Percentiles rank a stretch among this genome's conserved stretches.
Conservation (phyloP, 495 filamentous ascomycete genomes). For the Mytilinidion resinicola region DNA sequence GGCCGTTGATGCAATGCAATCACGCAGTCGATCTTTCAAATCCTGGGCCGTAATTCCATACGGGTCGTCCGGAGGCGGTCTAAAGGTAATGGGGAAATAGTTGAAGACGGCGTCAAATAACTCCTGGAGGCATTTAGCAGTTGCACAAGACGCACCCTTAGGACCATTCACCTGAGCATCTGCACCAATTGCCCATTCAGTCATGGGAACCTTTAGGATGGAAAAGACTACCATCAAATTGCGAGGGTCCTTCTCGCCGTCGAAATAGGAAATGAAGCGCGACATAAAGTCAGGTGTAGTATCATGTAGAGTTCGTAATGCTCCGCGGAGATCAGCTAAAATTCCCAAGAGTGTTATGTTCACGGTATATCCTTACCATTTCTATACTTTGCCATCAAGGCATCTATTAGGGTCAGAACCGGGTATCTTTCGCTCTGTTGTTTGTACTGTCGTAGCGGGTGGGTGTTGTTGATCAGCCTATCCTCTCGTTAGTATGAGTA, state of each 20-base stretch:
- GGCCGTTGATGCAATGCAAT: slow-evolving; percentile 63
- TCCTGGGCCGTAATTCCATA: slow-evolving; percentile 71
- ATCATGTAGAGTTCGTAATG: slow-evolving; percentile 31
- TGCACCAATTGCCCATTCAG: slow-evolving; percentile 63
- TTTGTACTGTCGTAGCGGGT: slow-evolving; percentile 38
- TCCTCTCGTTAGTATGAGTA: not conserved
- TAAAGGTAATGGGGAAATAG: slow-evolving; percentile 74
- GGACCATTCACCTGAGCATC: slow-evolving; percentile 51
- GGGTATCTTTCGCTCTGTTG: slow-evolving; percentile 61
- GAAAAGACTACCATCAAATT: slow-evolving; percentile 78
- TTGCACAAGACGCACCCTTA: no score
- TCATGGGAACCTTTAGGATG: slow-evolving; percentile 61
- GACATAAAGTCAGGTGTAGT: slow-evolving; percentile 47
- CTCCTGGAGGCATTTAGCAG: slow-evolving; percentile 17
- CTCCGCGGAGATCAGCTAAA: slow-evolving; percentile 16
- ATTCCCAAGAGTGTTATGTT: not conserved
- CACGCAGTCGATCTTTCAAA: slow-evolving; percentile 61
- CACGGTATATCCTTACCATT: slow-evolving; percentile 39
- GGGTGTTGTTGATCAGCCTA: slow-evolving; percentile 33
- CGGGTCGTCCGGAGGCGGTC: slow-evolving; percentile 67
- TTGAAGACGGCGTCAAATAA: slow-evolving; percentile 71
- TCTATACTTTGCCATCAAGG: slow-evolving; percentile 59
- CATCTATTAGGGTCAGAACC: slow-evolving; percentile 58
- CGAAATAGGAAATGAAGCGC: slow-evolving; percentile 60
- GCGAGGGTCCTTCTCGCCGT: slow-evolving; percentile 69